Evolutionary conservation across 306 rosid species (phyloP).

Genomic region (Prinsepia uniflora): DNA sequence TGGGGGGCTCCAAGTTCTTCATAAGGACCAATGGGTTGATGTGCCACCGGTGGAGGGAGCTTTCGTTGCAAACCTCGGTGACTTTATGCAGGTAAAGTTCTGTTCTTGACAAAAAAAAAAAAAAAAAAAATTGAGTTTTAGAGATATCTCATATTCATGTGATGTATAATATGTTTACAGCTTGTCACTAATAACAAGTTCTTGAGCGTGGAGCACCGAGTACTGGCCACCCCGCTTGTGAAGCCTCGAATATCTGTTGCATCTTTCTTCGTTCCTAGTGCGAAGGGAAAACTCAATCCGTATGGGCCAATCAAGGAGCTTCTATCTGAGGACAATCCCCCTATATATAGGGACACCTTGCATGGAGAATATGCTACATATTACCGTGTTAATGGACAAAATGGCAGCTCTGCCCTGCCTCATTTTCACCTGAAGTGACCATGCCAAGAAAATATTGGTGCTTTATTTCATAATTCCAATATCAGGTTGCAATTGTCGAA

Average conservation of each 20-base stretch:
- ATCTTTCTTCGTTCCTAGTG: background rate
- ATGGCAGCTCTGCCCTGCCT: background rate
- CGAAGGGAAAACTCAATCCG: background rate
- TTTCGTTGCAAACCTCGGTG: conserved; percentile 5
- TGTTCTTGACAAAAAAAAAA: background rate
- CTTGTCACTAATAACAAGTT: conserved; percentile 18
- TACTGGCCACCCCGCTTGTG: conserved; percentile 7
- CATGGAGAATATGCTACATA: background rate
- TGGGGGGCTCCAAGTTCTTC: conserved; percentile 11
- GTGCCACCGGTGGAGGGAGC: background rate
- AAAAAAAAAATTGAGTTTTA: too few species aligned
- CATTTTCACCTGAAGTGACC: background rate
- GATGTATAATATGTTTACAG: background rate
- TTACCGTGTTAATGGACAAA: background rate
- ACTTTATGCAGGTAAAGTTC: conserved; percentile 4
- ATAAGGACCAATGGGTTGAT: conserved; percentile 5
- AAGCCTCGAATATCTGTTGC: conserved; percentile 8
- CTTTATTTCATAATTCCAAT: too few species aligned
- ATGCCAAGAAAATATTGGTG: background rate
- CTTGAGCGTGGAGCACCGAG: conserved; percentile 25
- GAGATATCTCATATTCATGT: background rate
- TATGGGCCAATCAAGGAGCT: conserved; percentile 18
- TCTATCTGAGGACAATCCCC: conserved; percentile 1
- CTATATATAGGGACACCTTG: background rate
- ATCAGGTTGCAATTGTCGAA: background rate